Evolutionary conservation across 2,329 filamentous ascomycete species (phyloP).

Genomic region (Nannizziopsis arthrosporioides): DNA sequence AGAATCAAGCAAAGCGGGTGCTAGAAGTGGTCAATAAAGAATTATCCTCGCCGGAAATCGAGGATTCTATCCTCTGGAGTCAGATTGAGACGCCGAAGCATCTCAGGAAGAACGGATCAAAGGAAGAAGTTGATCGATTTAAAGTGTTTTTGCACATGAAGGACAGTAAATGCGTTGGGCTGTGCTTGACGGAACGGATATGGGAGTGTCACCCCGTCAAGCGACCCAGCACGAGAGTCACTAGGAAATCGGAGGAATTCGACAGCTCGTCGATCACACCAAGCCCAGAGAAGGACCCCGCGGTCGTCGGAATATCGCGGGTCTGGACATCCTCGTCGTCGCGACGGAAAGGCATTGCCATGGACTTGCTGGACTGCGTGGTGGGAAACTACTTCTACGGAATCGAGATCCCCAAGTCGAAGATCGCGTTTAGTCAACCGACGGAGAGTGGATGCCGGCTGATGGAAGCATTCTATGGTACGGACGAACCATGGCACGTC

Average conservation of each 20-base stretch:
- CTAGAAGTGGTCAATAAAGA: conserved; percentile 53
- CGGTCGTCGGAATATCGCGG: conserved; percentile 50
- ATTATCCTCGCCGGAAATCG: conserved; percentile 49
- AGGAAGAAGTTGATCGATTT: conserved; percentile 39
- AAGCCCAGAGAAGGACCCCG: conserved; percentile 33
- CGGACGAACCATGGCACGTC: conserved; percentile 47
- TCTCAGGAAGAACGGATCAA: conserved; percentile 22
- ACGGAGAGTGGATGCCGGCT: conserved; percentile 49
- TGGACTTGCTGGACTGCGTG: conserved; percentile 45
- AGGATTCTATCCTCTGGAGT: conserved; percentile 48
- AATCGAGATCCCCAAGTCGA: conserved; percentile 42
- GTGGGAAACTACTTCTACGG: conserved; percentile 46
- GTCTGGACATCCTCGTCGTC: conserved; percentile 52
- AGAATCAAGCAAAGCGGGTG: conserved; percentile 44
- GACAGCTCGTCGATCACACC: conserved; percentile 37
- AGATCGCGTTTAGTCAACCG: conserved; percentile 55
- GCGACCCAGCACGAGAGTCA: conserved; percentile 4
- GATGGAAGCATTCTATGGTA: conserved; percentile 48
- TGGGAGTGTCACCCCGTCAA: conserved; percentile 44
- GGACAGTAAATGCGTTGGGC: conserved; percentile 50
- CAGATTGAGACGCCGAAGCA: conserved; percentile 33
- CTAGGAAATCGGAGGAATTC: conserved; percentile 12
- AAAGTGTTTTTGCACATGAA: conserved; percentile 52
- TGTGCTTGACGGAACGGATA: conserved; percentile 52
- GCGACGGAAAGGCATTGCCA: conserved; percentile 47